phyloP scores from a whole-genome alignment of 169 alveolate genomes.

The Plasmodium gallinaceum region DNA sequence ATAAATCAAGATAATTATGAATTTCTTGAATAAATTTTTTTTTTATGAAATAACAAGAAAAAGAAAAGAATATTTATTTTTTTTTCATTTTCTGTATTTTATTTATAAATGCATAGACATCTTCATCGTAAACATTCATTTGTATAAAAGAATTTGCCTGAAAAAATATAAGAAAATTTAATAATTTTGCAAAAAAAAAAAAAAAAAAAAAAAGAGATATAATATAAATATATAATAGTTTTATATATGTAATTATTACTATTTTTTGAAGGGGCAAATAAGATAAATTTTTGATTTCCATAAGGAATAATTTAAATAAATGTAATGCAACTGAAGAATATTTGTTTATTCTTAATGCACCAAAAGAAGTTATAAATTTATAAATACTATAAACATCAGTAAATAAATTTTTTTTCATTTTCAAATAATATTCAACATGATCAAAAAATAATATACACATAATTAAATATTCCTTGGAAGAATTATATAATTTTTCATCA shows the following conservation, averaged over 20 bases:
- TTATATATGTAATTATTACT: slow-evolving; percentile 13
- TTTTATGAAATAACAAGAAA: too few species aligned
- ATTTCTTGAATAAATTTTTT: too few species aligned
- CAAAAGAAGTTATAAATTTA: slow-evolving; percentile 63
- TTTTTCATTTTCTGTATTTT: slow-evolving; percentile 64
- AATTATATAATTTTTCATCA: slow-evolving; percentile 38
- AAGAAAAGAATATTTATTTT: too few species aligned
- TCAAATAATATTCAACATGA: slow-evolving; percentile 34
- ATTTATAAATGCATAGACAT: slow-evolving; percentile 71
- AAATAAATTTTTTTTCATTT: slow-evolving; percentile 21
- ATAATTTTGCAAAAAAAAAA: not conserved
- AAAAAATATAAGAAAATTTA: not conserved
- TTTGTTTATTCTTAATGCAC: slow-evolving; percentile 35
- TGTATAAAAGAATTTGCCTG: slow-evolving; percentile 66
- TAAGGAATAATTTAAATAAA: slow-evolving; percentile 29
- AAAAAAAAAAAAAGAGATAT: not conserved
- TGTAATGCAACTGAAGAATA: slow-evolving; percentile 52
- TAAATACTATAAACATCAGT: slow-evolving; percentile 61
- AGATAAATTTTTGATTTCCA: slow-evolving; percentile 52
- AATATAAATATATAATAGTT: not conserved
- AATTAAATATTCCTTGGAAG: slow-evolving; percentile 34
- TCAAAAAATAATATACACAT: slow-evolving; percentile 46
- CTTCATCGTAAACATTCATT: slow-evolving; percentile 71
- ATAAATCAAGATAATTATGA: too few species aligned
- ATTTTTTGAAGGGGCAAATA: slow-evolving; percentile 68